These are phyloP conservation scores for Coffea canephora DNA, from an alignment of 257 asterid genomes.

Conservation along the genomic window DNA sequence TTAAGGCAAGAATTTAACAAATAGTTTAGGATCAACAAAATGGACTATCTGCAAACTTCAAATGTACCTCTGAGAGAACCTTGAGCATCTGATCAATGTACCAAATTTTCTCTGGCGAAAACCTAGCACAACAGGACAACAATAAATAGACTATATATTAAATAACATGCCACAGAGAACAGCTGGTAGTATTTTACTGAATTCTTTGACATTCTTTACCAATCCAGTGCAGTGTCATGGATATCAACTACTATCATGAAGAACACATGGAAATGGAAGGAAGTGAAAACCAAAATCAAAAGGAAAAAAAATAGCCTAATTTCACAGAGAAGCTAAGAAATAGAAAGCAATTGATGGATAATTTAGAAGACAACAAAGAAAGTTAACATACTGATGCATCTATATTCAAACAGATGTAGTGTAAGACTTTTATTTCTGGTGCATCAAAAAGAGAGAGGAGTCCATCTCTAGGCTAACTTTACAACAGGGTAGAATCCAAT, in stretches of 20 bases:
- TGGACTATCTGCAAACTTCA: slow-evolving; percentile 15
- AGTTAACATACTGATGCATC: not conserved
- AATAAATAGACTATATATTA: slow-evolving; percentile 28
- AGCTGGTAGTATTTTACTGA: not conserved
- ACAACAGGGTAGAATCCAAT: not conserved
- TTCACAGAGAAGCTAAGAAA: not conserved
- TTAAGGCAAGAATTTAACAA: not conserved
- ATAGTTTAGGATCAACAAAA: slow-evolving; percentile 13
- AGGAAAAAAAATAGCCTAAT: not conserved
- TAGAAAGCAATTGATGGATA: not conserved
- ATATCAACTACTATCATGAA: not conserved
- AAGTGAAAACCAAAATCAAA: not conserved
- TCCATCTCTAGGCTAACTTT: not conserved
- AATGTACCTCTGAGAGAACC: slow-evolving; percentile 82
- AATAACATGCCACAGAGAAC: slow-evolving; percentile 20
- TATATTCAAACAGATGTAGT: not conserved
- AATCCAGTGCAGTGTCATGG: not conserved
- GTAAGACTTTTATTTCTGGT: not conserved
- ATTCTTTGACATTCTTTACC: not conserved
- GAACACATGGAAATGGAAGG: not conserved
- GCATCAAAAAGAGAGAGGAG: not conserved
- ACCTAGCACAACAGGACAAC: slow-evolving; percentile 57
- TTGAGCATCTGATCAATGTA: slow-evolving; percentile 95
- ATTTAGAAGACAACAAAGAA: not conserved
- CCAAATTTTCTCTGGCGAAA: slow-evolving; percentile 89